A percentile compares a stretch with the other conserved stretches of the same genome.
phyloP scores from a whole-genome alignment of 2,329 filamentous ascomycete species.

The Phaeosphaeria sp. region DNA sequence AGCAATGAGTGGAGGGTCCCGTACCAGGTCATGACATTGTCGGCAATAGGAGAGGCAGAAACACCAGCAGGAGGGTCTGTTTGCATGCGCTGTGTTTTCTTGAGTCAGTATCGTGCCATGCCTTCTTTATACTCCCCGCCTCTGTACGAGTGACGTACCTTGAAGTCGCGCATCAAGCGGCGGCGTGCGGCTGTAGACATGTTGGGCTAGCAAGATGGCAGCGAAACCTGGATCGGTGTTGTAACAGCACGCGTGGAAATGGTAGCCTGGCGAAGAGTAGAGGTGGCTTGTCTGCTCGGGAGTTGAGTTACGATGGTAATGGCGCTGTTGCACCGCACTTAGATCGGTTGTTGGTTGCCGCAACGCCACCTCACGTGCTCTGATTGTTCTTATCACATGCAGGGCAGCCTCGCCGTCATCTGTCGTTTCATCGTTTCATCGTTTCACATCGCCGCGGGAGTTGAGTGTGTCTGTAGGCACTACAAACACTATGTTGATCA shows the following conservation, averaged over 20 bases:
- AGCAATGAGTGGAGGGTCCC: slow-evolving; percentile 24
- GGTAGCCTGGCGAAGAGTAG: too few species aligned
- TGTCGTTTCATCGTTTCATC: background rate
- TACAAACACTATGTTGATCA: too few species aligned
- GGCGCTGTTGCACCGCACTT: background rate
- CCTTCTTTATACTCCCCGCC: background rate
- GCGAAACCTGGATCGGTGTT: background rate
- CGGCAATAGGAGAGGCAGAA: slow-evolving; percentile 92
- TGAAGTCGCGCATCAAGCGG: slow-evolving; percentile 99
- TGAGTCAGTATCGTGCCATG: slow-evolving; percentile 13
- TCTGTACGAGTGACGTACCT: slow-evolving; percentile 65
- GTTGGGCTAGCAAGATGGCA: background rate
- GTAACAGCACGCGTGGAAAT: too few species aligned
- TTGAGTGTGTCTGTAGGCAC: too few species aligned
- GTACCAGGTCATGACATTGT: slow-evolving; percentile 97
- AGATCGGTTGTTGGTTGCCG: background rate
- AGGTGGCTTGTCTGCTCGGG: background rate
- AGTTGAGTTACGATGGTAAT: background rate
- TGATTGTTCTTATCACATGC: background rate
- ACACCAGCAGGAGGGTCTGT: slow-evolving; percentile 97
- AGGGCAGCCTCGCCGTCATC: background rate
- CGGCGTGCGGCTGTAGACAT: slow-evolving; percentile 96
- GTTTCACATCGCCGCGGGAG: too few species aligned
- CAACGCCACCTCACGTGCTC: slow-evolving; percentile 6
- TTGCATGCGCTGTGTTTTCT: slow-evolving; percentile 82